Percentiles rank a stretch among this genome's conserved stretches.
phyloP scores from a whole-genome alignment of 116 monocot species.

The Thalassia testudinum region DNA sequence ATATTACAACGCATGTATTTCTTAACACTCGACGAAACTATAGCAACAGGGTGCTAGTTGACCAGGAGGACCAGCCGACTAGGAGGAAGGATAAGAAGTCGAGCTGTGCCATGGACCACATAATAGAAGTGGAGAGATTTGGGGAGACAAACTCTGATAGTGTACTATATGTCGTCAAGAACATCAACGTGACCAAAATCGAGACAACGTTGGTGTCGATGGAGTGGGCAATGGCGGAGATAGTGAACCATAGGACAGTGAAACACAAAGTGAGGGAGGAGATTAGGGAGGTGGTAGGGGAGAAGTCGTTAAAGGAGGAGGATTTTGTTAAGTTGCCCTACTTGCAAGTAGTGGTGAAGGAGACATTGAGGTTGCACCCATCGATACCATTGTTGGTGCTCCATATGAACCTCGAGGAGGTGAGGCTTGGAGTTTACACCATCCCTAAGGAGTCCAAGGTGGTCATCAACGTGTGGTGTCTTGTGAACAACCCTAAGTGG shows the following conservation, averaged over 20 bases:
- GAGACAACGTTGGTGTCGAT: conserved; percentile 45
- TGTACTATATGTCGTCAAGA: conserved; percentile 29
- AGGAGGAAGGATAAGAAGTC: neutral
- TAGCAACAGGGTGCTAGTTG: too few species aligned
- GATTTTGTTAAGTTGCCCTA: conserved; percentile 45
- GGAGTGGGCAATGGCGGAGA: conserved; percentile 65
- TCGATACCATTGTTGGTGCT: conserved; percentile 66
- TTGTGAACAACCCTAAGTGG: conserved; percentile 59
- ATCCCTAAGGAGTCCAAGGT: conserved; percentile 69
- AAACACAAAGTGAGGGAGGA: neutral
- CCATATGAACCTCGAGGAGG: conserved; percentile 80
- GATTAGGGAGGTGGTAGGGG: neutral
- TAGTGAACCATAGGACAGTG: conserved; percentile 46
- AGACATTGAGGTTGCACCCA: conserved; percentile 49
- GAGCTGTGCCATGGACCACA: conserved; percentile 32
- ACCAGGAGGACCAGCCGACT: too few species aligned
- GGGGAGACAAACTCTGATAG: conserved; percentile 47
- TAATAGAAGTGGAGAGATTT: conserved; percentile 37
- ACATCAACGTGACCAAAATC: neutral
- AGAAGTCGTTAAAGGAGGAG: conserved; percentile 21
- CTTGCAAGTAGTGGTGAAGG: conserved; percentile 67
- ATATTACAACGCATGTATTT: too few species aligned
- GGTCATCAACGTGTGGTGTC: conserved; percentile 78
- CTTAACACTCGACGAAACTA: too few species aligned
- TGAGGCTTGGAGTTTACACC: conserved; percentile 40